A percentile compares a stretch with the other conserved stretches of the same genome.
phyloP scores from a whole-genome alignment of 2,329 filamentous ascomycete genomes.

The Neofusicoccum cordaticola region DNA sequence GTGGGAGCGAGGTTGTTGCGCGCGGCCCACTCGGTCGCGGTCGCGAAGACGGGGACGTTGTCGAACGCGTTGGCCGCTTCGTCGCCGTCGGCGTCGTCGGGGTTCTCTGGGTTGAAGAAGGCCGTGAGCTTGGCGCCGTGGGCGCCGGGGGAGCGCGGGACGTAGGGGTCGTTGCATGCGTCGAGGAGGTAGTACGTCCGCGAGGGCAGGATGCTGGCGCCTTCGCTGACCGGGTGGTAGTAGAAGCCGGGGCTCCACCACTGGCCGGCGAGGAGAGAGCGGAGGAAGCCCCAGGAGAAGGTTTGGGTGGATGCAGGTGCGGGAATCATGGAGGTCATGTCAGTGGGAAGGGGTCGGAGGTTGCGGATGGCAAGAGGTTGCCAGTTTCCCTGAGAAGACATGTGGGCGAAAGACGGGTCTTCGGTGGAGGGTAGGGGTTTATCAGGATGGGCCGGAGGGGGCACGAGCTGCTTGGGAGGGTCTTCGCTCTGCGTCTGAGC shows the following conservation, averaged over 20 bases:
- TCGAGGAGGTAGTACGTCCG: slow-evolving; percentile 45
- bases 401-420: slow-evolving; percentile 17
- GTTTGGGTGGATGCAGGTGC: slow-evolving; percentile 24
- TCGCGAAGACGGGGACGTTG: slow-evolving; percentile 44
- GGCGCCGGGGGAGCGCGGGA: slow-evolving; percentile 38
- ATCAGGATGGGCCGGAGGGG: background rate
- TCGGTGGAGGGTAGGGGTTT: slow-evolving; percentile 19
- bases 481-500: background rate
- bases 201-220: slow-evolving; percentile 28
- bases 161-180: slow-evolving; percentile 38
- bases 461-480: background rate
- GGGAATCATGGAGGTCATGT: slow-evolving; percentile 24
- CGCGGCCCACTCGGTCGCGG: background rate
- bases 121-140: slow-evolving; percentile 48
- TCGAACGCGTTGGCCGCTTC: slow-evolving; percentile 29
- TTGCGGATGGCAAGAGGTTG: slow-evolving; percentile 35
- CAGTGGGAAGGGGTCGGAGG: slow-evolving; percentile 25
- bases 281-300: slow-evolving; percentile 41
- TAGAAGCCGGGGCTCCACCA: slow-evolving; percentile 42
- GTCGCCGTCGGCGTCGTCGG: slow-evolving; percentile 26
- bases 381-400: slow-evolving; percentile 26
- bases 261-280: slow-evolving; percentile 34
- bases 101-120: slow-evolving; percentile 41
- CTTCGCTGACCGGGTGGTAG: slow-evolving; percentile 27
- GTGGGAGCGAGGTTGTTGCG: background rate